Base-by-base conservation (phyloP, 2,329 filamentous ascomycete genomes). In the Calonectria multiphialidica region DNA sequence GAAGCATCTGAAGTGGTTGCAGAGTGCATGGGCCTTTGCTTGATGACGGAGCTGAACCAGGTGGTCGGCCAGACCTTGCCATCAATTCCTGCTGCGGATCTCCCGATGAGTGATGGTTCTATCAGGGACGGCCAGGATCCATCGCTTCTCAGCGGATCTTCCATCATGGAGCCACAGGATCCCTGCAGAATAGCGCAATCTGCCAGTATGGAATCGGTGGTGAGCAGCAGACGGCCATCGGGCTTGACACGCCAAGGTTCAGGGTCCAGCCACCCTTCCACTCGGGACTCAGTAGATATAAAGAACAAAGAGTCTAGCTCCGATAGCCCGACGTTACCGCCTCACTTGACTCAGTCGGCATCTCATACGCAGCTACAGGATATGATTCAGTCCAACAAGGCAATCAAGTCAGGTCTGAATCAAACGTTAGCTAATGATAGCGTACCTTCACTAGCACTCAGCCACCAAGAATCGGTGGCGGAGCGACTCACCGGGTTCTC, bases 1-100 rank as follows among this genome's bases (percentile, higher is more conserved):
- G 94, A 96, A 75, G 91, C 94, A 9, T 91, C 94, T 1, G 94
- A 96, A 81, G 92, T 97, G 2, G 93, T 96, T 1, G 93, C 93
- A 2, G 92, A 95, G 75, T 97, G 95, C 76, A 93, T 95, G 86
- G 90, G 90, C 65, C 87, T 95, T n/a, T 93, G 89, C 70, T 70
- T 82, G 6, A 66, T 80, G 59, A 75, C 77, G 3, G 81, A 82
- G 59, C 69, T 78, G 6, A 78, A 78, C 23, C 73, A 78, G 6
- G 74, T 80, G 40, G 66, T 76, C 8, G 74, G 79, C 12, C 77
- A 78, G 28, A 74, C 77, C 33, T 70, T 77, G 30, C 76, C 76
- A n/a, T 75, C 72, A 13, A 66, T 76, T 25, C 74, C 79, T 15
- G 75, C 72, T 7, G 78, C 72, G 13, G 49, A 73, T 18, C 76